Percentiles rank a stretch among this genome's conserved stretches.
Evolutionary conservation across 345 rosid genomes (phyloP).

Genomic region (Ceriops tagal): DNA sequence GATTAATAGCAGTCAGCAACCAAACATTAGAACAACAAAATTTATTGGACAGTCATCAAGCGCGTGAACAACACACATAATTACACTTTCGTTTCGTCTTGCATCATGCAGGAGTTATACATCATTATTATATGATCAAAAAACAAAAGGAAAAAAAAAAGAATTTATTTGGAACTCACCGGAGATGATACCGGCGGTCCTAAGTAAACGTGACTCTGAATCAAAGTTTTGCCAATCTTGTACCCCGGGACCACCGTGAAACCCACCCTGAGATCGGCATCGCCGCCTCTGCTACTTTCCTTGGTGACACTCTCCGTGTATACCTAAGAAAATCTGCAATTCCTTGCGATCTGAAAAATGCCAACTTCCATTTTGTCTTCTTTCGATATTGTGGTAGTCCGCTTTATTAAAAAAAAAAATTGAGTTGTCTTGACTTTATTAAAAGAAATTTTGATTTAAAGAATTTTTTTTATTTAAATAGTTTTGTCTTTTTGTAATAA

Average conservation of each 20-base stretch:
- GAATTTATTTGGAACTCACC: conserved; percentile 17
- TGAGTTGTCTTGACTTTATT: too few relatives aligned
- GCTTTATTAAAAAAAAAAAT: too few relatives aligned
- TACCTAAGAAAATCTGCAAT: conserved; percentile 80
- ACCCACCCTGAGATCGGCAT: conserved; percentile 48
- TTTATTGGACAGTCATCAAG: too few relatives aligned
- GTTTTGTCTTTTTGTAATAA: too few relatives aligned
- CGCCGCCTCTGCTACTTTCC: conserved; percentile 36
- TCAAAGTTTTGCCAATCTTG: conserved; percentile 60
- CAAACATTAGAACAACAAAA: too few relatives aligned
- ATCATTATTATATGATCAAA: neutral
- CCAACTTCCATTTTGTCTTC: conserved; percentile 29
- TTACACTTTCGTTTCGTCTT: too few relatives aligned
- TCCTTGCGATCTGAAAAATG: conserved; percentile 61
- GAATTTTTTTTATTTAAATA: too few relatives aligned
- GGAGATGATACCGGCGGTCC: conserved; percentile 39
- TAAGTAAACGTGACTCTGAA: conserved; percentile 77
- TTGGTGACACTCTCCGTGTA: conserved; percentile 82
- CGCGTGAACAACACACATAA: too few relatives aligned
- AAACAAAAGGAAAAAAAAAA: neutral
- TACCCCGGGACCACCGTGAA: conserved; percentile 95
- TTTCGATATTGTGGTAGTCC: too few relatives aligned
- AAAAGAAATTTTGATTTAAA: too few relatives aligned
- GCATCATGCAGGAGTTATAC: too few relatives aligned
- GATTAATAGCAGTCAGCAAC: conserved; percentile 1